These are phyloP conservation scores for Phytophthora sojae DNA, from an alignment of 352 stramenopile species.

Conservation along the genomic window DNA sequence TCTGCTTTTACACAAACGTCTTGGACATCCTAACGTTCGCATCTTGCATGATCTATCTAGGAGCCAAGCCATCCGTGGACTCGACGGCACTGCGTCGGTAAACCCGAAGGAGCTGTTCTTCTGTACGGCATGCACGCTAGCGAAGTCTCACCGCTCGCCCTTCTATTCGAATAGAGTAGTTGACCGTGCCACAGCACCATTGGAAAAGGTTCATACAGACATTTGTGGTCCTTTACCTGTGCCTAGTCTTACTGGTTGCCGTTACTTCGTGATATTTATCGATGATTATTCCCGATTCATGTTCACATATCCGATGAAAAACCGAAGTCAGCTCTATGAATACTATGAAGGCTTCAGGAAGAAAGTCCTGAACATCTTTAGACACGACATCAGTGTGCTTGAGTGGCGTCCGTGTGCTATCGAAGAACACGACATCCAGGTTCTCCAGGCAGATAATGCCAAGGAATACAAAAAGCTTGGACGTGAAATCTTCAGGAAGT, in stretches of 20 bases:
- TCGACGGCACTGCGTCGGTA: not conserved
- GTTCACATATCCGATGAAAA: constrained; percentile 25
- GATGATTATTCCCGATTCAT: constrained; percentile 28
- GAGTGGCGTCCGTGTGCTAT: constrained; percentile 1
- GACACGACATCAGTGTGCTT: not conserved
- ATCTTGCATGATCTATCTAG: constrained; percentile 9
- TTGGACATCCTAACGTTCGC: constrained; percentile 11
- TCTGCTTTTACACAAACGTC: constrained; percentile 9
- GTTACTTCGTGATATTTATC: constrained; percentile 34
- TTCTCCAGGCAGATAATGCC: not conserved
- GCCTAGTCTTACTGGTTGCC: constrained; percentile 11
- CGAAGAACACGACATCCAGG: not conserved
- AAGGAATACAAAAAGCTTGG: constrained; percentile 13
- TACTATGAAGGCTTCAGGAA: constrained; percentile 17
- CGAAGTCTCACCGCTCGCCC: constrained; percentile 27
- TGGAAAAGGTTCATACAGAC: constrained; percentile 5
- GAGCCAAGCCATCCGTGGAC: constrained; percentile 7
- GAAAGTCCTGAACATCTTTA: constrained; percentile 14
- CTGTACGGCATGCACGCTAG: constrained; percentile 17
- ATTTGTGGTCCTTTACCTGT: constrained; percentile 17
- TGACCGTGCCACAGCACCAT: constrained; percentile 15
- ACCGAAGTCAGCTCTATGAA: constrained; percentile 16
- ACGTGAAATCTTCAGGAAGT: constrained; percentile 5
- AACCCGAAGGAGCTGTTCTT: not conserved
- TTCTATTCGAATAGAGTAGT: constrained; percentile 30